Conservation (phyloP, 441 rosid genomes). For the Metrosideros polymorpha region DNA sequence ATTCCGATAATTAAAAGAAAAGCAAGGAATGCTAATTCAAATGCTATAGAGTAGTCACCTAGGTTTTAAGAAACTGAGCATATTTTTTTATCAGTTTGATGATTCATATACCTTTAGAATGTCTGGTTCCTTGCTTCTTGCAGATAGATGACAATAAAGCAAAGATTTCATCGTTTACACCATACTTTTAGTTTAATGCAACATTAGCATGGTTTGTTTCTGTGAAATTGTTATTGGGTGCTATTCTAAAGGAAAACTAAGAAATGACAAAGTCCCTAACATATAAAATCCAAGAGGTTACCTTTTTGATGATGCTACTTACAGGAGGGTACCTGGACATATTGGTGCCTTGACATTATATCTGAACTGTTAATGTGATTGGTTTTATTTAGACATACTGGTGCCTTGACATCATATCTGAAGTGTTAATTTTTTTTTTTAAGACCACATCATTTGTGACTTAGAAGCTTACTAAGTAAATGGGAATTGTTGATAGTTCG, state of each 20-base stretch:
- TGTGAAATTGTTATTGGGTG: not conserved
- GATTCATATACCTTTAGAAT: not conserved
- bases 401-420: not conserved
- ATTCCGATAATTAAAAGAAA: not conserved
- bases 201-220: not conserved
- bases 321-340: not conserved
- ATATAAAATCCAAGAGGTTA: not conserved
- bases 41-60: not conserved
- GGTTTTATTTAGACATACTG: not conserved
- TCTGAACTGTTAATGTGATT: not conserved
- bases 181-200: not conserved
- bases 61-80: not conserved
- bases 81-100: not conserved
- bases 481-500: not conserved
- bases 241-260: not conserved
- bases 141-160: not conserved
- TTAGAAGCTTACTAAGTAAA: not conserved
- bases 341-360: not conserved
- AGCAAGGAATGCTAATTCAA: not conserved
- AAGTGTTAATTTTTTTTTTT: not conserved
- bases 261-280: not conserved
- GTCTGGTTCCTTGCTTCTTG: not conserved
- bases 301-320: not conserved
- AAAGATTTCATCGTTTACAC: not conserved
- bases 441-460: not conserved